Evolutionary conservation across 306 rosid genomes (phyloP).

Genomic region (Calophaca sinica): DNA sequence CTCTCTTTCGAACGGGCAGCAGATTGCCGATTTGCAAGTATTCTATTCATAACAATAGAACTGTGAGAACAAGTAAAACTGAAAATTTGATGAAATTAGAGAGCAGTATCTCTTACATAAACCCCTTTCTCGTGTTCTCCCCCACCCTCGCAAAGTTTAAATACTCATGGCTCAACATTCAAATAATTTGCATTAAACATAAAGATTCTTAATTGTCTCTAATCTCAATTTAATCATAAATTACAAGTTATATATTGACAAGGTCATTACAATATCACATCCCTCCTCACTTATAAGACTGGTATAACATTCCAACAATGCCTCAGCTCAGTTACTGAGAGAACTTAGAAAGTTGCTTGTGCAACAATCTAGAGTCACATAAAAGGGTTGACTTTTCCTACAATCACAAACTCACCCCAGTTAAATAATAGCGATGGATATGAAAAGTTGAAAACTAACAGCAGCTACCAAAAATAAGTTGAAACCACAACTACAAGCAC

Average conservation of each 20-base stretch:
- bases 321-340: neutral
- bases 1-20: slow-evolving; percentile 98
- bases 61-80: slow-evolving; percentile 31
- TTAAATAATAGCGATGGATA: too few species aligned
- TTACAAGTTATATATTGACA: slow-evolving; percentile 25
- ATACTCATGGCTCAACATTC: neutral
- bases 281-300: neutral
- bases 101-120: slow-evolving; percentile 23
- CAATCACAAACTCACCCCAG: neutral
- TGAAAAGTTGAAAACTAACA: neutral
- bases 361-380: slow-evolving; percentile 6
- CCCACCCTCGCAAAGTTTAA: neutral
- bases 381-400: neutral
- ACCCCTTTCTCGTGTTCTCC: neutral
- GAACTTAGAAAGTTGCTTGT: neutral
- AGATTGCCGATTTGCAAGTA: slow-evolving; percentile 92
- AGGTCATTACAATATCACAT: neutral
- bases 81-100: slow-evolving; percentile 6
- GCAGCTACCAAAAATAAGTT: neutral
- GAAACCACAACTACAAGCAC: neutral
- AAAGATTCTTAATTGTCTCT: slow-evolving; percentile 17
- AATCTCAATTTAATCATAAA: slow-evolving; percentile 14
- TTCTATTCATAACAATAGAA: slow-evolving; percentile 53
- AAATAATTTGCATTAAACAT: neutral
- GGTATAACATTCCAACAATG: neutral